Evolutionary conservation across 2,329 filamentous ascomycete genomes (phyloP).

Genomic region (Colletotrichum aenigma): DNA sequence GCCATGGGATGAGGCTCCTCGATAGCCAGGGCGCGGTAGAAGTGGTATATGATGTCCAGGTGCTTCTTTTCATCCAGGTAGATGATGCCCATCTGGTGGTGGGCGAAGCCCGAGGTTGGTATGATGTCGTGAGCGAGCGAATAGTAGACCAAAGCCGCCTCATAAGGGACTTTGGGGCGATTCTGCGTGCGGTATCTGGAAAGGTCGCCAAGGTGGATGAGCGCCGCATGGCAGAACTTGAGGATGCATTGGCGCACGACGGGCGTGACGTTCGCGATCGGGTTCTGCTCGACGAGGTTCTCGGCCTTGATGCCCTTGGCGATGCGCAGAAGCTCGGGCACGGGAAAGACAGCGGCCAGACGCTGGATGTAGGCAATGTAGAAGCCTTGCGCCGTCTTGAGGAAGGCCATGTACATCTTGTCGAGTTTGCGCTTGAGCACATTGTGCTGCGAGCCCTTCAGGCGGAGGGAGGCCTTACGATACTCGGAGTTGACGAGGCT

Average conservation of each 20-base stretch:
- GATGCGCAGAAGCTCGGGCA: conserved; percentile 52
- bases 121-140: conserved; percentile 78
- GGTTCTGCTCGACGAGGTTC: conserved; percentile 45
- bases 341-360: conserved; percentile 66
- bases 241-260: conserved; percentile 65
- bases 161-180: conserved; percentile 74
- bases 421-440: conserved; percentile 78
- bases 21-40: conserved; percentile 82
- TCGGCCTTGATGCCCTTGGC: conserved; percentile 47
- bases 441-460: conserved; percentile 54
- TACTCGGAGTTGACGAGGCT: conserved; percentile 79
- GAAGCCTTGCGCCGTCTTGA: conserved; percentile 87
- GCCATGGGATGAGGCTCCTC: conserved; percentile 77
- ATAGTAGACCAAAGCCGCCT: conserved; percentile 84
- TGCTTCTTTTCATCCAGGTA: conserved; percentile 79
- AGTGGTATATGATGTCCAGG: conserved; percentile 84
- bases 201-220: conserved; percentile 89
- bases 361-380: conserved; percentile 86
- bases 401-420: conserved; percentile 81
- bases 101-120: conserved; percentile 79
- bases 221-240: conserved; percentile 77
- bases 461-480: conserved; percentile 67
- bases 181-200: conserved; percentile 83
- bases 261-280: conserved; percentile 47
- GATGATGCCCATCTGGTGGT: conserved; percentile 91